phyloP scores from a whole-genome alignment of 805 yeast species.

The Suhomyces pyralidae region DNA sequence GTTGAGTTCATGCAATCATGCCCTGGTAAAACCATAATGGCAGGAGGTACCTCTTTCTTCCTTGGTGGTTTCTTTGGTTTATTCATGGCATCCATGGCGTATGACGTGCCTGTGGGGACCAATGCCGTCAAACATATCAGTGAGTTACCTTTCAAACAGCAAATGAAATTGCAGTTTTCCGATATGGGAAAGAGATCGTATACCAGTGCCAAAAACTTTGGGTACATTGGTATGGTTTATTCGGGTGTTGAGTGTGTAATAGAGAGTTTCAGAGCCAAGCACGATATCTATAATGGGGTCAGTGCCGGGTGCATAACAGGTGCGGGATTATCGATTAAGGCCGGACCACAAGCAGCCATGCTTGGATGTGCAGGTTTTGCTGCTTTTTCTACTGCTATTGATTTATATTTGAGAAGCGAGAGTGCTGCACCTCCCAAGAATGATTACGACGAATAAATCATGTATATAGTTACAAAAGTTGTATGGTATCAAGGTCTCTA shows the following conservation, averaged over 20 bases:
- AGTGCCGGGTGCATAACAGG: constrained; percentile 96
- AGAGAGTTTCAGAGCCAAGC: constrained; percentile 83
- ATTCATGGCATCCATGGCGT: constrained; percentile 88
- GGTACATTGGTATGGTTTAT: constrained; percentile 85
- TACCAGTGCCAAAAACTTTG: constrained; percentile 89
- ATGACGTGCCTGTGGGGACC: constrained; percentile 74
- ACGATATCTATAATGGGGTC: constrained; percentile 88
- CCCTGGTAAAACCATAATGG: constrained; percentile 88
- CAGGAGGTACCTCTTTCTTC: constrained; percentile 92
- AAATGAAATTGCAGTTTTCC: constrained; percentile 81
- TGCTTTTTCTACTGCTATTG: constrained; percentile 87
- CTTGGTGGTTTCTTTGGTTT: constrained; percentile 95
- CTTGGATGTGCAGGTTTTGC: constrained; percentile 98
- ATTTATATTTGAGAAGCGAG: constrained; percentile 81
- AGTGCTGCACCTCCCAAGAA: constrained; percentile 78
- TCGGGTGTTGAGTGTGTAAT: constrained; percentile 90
- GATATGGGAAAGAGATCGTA: constrained; percentile 93
- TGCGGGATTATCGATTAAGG: constrained; percentile 86
- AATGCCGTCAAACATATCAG: constrained; percentile 56
- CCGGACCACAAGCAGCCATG: constrained; percentile 90
- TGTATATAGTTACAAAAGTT: constrained; percentile 9
- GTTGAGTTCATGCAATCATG: constrained; percentile 85
- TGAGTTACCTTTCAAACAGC: constrained; percentile 88
- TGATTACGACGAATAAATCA: constrained; percentile 64
- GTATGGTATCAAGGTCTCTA: constrained; percentile 1